These are phyloP conservation scores for Nicotiana tabacum DNA, from an alignment of 257 asterid species.

Conservation along the genomic window DNA sequence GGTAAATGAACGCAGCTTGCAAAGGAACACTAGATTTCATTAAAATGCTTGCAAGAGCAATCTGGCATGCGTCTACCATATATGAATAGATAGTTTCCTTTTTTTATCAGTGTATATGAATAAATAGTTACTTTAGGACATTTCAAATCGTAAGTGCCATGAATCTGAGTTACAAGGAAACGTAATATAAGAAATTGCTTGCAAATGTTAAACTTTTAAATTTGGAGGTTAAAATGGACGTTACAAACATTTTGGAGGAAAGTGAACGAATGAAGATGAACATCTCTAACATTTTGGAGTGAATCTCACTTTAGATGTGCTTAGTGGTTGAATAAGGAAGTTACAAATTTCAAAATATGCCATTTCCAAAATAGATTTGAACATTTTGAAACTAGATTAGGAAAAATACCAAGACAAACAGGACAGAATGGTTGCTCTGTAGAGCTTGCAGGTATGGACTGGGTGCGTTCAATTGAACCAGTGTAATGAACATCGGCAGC, in stretches of 20 bases:
- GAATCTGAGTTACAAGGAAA: too few species aligned
- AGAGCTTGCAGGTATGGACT: conserved; percentile 59
- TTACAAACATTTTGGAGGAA: neutral
- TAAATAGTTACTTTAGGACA: too few species aligned
- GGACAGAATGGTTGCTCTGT: conserved; percentile 85
- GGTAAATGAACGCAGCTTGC: too few species aligned
- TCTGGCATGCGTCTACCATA: too few species aligned
- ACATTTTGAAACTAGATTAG: neutral
- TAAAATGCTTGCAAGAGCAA: too few species aligned
- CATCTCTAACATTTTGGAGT: neutral
- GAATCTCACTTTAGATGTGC: neutral
- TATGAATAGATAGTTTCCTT: too few species aligned
- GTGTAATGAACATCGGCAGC: conserved; percentile 77
- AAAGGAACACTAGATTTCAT: too few species aligned
- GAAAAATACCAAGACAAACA: conserved; percentile 84
- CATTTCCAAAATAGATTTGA: neutral
- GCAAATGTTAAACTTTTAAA: neutral
- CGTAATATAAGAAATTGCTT: too few species aligned
- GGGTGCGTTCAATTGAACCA: conserved; percentile 82
- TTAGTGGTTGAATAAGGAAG: neutral
- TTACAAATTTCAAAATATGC: neutral
- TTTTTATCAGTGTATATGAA: too few species aligned
- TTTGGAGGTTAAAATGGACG: neutral
- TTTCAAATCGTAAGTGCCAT: too few species aligned
- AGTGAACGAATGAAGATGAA: neutral